Base-by-base conservation (phyloP, 164 flowering plant species). In the Aristolochia californica region DNA sequence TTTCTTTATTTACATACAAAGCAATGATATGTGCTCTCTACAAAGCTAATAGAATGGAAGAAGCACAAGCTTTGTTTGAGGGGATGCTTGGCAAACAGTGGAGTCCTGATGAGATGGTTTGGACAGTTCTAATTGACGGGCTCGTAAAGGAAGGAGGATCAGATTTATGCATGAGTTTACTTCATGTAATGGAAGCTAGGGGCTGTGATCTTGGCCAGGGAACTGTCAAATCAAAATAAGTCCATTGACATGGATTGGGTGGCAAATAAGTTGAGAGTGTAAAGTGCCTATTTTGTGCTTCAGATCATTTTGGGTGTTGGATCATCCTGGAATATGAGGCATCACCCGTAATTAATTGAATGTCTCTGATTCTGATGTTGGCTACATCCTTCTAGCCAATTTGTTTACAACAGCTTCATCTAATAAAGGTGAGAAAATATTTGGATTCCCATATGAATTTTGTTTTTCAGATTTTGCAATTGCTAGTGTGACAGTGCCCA, bases 91-190 rank as follows among this genome's bases (percentile, higher is more conserved):
- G 67, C 55, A 61, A 69, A 57, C 68, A 74, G 22, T 73, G 82
- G 83, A 82, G 73, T 74, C 56, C 68, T 53, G 87, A 88, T 82
- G 88, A 82, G 72, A 65, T 88, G 79, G 85, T 77, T 56, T 88
- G 96, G 91, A 79, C 84, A 11, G 68, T 88, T 48, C 70, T 88
- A 57, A 49, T 81, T 68, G 96, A 88, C 66, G 87, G 94, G 54
- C 72, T 88, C 51, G 63, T 85, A 60, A 78, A 77, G 73, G 75
- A 75, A 66, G 87, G 79, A 54, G 53, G 76, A 13, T 43, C 77
- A 27, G 76, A 76, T 56, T 21, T 65, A n/a, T 85, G 91, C 71
- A 65, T 70, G 78, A 69, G 76, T 66, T 69, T 85, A 67, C 76
- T 88, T 64, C 73, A 74, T 27, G 43, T 68, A 22, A 75, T 88